Evolutionary conservation across 257 asterid genomes (phyloP), one percentile per base, ranked within the genome.

Genomic region (Ilex aquifolium): DNA sequence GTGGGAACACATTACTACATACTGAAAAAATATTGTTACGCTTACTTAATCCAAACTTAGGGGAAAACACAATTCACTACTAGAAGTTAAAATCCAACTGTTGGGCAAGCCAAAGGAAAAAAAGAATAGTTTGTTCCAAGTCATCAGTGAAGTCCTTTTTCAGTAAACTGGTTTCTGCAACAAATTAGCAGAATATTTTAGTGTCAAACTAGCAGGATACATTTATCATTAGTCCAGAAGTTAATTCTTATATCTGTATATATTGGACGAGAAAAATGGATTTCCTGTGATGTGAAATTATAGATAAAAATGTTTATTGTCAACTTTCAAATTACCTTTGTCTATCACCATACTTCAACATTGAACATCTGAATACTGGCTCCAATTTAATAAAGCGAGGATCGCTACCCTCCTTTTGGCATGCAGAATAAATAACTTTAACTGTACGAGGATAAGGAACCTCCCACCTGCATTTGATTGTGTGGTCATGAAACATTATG

Each of bases 281-380:
- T 14, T n/a, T 11, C 14, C 14, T 49, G 10, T 49, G 7, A 36
- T 36, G 42, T 36, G 10, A 11, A 49, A 49, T 49, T 49, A 3
- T 12, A 49, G 3, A 15, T 11, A 3, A 48, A 60, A 4, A 59
- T 12, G 29, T 58, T 32, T 44, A 49, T 39, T 15, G 64, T 56
- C 51, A 68, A 56, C 36, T 36, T 39, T 44, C 51, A 69, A 63
- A 50, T 44, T 79, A 93, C 97, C 97, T 90, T 74, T 81, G 94
- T 72, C 85, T 83, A 72, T 82, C 82, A 65, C 96, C 88, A 30
- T 79, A 75, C 63, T 81, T 85, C 55, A 89, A 70, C 67, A 65
- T 74, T 21, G 96, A 84, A 77, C 96, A 93, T 79, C 83, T 93
- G 74, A 93, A 90, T 59, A 93, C 94, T 16, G 99, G 99, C 59